These are phyloP conservation scores for Phytophthora niederhauseri DNA, from an alignment of 352 stramenopile genomes.

Conservation along the genomic window DNA sequence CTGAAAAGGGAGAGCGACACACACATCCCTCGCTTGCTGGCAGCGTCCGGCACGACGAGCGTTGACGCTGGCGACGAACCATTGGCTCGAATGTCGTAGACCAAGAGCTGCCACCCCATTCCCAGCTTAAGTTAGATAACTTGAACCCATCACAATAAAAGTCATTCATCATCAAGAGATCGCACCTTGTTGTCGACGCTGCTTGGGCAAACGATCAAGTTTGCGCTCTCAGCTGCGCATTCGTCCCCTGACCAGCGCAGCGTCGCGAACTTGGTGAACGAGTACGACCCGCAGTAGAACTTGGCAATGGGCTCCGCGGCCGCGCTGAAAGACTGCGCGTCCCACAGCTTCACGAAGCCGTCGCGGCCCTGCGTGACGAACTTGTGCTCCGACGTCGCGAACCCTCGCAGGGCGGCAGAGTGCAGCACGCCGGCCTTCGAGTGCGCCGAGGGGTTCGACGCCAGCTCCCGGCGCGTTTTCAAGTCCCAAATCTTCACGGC, in stretches of 20 bases:
- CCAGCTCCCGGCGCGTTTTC: constrained; percentile 55
- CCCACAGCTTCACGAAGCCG: constrained; percentile 74
- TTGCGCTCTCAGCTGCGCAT: constrained; percentile 1
- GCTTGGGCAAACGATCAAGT: constrained; percentile 52
- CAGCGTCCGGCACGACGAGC: constrained; percentile 36
- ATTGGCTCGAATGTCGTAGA: constrained; percentile 52
- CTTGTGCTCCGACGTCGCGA: constrained; percentile 20
- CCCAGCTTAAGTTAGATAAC: constrained; percentile 10
- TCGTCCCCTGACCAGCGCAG: constrained; percentile 43
- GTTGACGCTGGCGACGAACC: constrained; percentile 35
- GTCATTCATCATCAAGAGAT: neutral
- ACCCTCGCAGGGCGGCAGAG: constrained; percentile 19
- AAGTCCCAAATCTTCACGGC: constrained; percentile 80
- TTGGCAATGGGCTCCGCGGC: constrained; percentile 32
- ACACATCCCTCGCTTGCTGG: constrained; percentile 53
- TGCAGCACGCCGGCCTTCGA: constrained; percentile 84
- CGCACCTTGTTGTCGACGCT: constrained; percentile 47
- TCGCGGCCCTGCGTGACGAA: constrained; percentile 79
- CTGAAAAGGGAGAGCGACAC: constrained; percentile 49
- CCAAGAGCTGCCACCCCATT: constrained; percentile 36
- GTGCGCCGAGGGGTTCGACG: constrained; percentile 44
- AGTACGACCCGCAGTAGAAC: constrained; percentile 69
- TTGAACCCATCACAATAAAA: neutral
- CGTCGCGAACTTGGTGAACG: constrained; percentile 67
- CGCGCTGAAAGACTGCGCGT: constrained; percentile 32